Percentiles rank a stretch among this genome's conserved stretches.
phyloP scores from a whole-genome alignment of 106 monocot genomes.

The Dendrobium catenatum region DNA sequence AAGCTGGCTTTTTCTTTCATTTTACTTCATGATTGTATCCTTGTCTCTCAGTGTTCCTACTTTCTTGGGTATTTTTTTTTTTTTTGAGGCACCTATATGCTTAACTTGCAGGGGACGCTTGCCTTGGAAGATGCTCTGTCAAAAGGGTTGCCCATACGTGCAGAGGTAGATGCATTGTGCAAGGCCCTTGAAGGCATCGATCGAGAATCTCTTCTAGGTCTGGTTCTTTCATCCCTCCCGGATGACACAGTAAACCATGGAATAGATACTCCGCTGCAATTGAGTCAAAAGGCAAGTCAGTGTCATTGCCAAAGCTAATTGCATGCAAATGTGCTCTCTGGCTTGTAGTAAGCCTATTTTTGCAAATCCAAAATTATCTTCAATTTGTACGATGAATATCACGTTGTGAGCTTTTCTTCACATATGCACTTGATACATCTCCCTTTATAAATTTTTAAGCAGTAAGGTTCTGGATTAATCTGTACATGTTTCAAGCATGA shows the following conservation, averaged over 20 bases:
- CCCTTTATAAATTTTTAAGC: no score
- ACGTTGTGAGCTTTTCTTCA: no score
- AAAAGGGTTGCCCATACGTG: constrained; percentile 56
- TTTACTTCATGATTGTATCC: neutral
- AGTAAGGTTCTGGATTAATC: no score
- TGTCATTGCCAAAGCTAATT: neutral
- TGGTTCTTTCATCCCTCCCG: constrained; percentile 81
- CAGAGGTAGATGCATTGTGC: constrained; percentile 56
- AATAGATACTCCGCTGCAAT: constrained; percentile 44
- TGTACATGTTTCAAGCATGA: neutral
- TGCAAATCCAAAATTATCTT: neutral
- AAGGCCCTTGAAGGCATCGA: constrained; percentile 73
- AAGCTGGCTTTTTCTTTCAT: constrained; percentile 11
- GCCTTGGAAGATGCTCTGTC: constrained; percentile 85
- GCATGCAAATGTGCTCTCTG: neutral
- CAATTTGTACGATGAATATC: neutral
- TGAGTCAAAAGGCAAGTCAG: constrained; percentile 72
- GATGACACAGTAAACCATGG: constrained; percentile 64
- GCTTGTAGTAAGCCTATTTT: neutral
- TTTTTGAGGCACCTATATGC: neutral
- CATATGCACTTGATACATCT: no score
- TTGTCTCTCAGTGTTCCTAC: neutral
- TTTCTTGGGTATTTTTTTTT: neutral
- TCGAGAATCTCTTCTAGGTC: constrained; percentile 61
- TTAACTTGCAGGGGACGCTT: constrained; percentile 54